phyloP scores from a whole-genome alignment of 148 eudicot species.

The Polygonum aviculare region DNA sequence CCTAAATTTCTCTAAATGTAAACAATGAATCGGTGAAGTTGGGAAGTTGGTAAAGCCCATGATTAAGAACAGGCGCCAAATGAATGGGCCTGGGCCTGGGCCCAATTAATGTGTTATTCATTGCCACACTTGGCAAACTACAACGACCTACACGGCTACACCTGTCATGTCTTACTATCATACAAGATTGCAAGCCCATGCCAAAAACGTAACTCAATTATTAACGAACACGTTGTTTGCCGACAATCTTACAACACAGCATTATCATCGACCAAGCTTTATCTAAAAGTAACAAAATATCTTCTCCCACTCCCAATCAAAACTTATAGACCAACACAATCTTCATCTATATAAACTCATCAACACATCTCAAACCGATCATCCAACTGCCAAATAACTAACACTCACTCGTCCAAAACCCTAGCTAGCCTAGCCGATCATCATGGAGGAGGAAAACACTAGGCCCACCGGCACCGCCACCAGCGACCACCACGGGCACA shows the following conservation, averaged over 20 bases:
- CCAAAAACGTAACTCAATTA: neutral
- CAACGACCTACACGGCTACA: neutral
- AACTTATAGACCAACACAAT: neutral
- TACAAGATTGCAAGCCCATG: neutral
- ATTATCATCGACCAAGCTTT: neutral
- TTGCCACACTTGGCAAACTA: neutral
- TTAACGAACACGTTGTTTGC: neutral
- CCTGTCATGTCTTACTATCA: neutral
- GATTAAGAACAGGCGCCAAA: neutral
- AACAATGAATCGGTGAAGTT: no score
- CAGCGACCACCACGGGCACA: neutral
- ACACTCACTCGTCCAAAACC: neutral
- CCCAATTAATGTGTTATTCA: neutral
- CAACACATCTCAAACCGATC: neutral
- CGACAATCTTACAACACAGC: neutral
- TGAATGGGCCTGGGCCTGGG: neutral
- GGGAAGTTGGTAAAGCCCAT: neutral
- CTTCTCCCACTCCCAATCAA: neutral
- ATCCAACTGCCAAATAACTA: neutral
- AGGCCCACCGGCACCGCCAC: conserved; percentile 2
- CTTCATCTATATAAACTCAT: neutral
- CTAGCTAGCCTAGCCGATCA: neutral
- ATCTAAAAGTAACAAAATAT: neutral
- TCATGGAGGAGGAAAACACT: conserved; percentile 5
- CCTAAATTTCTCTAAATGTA: no score